Conservation (phyloP, 169 alveolate genomes). For the Babesia ovata region DNA sequence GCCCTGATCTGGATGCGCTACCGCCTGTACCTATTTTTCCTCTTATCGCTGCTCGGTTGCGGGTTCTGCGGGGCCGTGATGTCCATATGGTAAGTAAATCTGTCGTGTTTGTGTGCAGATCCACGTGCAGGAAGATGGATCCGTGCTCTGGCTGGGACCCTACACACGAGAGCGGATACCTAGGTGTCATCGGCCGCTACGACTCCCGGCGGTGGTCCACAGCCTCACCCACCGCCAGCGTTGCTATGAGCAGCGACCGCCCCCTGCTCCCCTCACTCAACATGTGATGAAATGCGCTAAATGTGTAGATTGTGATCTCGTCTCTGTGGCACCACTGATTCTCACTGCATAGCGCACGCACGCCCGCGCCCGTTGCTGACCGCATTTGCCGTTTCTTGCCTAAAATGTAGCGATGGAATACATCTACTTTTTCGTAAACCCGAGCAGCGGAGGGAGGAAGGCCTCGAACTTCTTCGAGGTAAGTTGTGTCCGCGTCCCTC, state of each 20-base stretch:
- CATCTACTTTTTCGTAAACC: constrained; percentile 79
- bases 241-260: constrained; percentile 32
- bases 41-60: constrained; percentile 16
- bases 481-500: background rate
- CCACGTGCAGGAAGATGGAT: constrained; percentile 23
- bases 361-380: background rate
- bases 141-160: constrained; percentile 16
- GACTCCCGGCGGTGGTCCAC: constrained; percentile 58
- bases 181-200: constrained; percentile 9
- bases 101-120: background rate
- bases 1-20: constrained; percentile 37
- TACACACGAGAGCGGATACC: constrained; percentile 3
- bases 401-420: constrained; percentile 60
- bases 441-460: constrained; percentile 84
- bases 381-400: background rate
- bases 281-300: constrained; percentile 9
- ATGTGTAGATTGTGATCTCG: background rate
- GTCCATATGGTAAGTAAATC: constrained; percentile 32
- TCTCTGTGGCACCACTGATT: constrained; percentile 24
- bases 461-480: constrained; percentile 80
- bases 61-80: constrained; percentile 18
- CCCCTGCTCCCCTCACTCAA: constrained; percentile 11
- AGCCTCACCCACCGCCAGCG: constrained; percentile 47
- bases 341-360: background rate
- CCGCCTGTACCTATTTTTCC: constrained; percentile 19